These are phyloP conservation scores for Stemphylium vesicarium DNA, from an alignment of 2,329 filamentous ascomycete genomes.

Conservation along the genomic window DNA sequence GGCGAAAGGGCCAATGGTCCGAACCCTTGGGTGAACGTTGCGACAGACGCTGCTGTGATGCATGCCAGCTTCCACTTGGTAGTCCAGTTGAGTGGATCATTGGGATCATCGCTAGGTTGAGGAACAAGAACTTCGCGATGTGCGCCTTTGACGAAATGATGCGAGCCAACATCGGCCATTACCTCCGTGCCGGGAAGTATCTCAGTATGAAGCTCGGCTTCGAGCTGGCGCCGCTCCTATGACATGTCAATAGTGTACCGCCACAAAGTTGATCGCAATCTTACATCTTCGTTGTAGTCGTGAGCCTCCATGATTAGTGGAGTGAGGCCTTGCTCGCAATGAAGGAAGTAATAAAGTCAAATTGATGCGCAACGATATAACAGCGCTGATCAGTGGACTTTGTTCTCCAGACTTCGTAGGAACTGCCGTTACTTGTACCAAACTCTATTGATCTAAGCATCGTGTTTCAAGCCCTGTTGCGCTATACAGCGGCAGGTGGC, in stretches of 20 bases:
- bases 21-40: conserved; percentile 61
- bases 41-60: conserved; percentile 55
- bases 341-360: neutral
- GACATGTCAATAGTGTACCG: neutral
- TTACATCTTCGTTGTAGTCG: conserved; percentile 19
- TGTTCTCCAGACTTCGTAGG: neutral
- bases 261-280: neutral
- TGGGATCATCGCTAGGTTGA: conserved; percentile 58
- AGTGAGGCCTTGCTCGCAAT: neutral
- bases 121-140: conserved; percentile 59
- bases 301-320: conserved; percentile 12
- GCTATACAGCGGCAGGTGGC: neutral
- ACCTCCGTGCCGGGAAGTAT: conserved; percentile 65
- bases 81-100: conserved; percentile 63
- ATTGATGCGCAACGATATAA: neutral
- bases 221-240: conserved; percentile 55
- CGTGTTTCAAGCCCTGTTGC: neutral
- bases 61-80: conserved; percentile 56
- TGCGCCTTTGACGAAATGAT: conserved; percentile 66
- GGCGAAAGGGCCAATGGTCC: conserved; percentile 63
- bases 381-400: neutral
- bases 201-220: conserved; percentile 60
- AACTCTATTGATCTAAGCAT: neutral
- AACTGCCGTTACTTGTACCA: neutral
- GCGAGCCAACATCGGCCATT: conserved; percentile 66